Conservation (phyloP, 2,329 filamentous ascomycete genomes). For the Magnaporthiopsis rhizophila region DNA sequence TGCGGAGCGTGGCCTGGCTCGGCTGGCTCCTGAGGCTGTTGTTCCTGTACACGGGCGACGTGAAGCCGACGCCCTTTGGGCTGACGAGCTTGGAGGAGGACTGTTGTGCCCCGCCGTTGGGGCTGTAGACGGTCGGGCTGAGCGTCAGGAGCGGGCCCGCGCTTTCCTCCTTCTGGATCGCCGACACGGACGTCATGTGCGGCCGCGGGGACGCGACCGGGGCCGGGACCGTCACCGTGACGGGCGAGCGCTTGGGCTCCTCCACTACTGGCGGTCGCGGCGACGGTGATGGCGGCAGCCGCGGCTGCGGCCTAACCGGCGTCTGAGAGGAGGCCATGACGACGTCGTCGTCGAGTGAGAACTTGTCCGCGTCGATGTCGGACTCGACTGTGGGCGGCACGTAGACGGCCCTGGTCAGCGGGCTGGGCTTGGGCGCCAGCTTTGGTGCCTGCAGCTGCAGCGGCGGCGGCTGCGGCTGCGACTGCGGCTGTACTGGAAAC, state of each 20-base stretch:
- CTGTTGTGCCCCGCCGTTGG: slow-evolving; percentile 19
- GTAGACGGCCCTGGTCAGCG: slow-evolving; percentile 9
- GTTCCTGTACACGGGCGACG: slow-evolving; percentile 18
- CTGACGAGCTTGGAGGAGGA: slow-evolving; percentile 34
- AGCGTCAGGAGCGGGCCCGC: slow-evolving; percentile 26
- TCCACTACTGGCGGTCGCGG: background rate
- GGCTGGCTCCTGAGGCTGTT: slow-evolving; percentile 10
- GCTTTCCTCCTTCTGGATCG: slow-evolving; percentile 9
- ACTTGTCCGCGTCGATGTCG: slow-evolving; percentile 8
- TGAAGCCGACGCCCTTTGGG: slow-evolving; percentile 35
- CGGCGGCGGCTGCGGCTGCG: background rate
- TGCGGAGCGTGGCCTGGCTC: background rate
- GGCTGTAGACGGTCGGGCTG: slow-evolving; percentile 45
- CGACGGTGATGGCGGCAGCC: no score
- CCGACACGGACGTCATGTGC: background rate
- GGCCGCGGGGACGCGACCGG: background rate
- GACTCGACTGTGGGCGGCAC: slow-evolving; percentile 1
- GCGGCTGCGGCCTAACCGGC: slow-evolving; percentile 29
- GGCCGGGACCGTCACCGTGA: slow-evolving; percentile 23
- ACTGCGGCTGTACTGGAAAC: background rate
- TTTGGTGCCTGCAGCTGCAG: background rate
- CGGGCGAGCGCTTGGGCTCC: slow-evolving; percentile 8
- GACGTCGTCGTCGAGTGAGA: slow-evolving; percentile 15
- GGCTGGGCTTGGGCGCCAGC: slow-evolving; percentile 10
- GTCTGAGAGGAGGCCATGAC: slow-evolving; percentile 17